Base-by-base conservation (phyloP, 441 rosid species). In the Euphorbia celastroides region DNA sequence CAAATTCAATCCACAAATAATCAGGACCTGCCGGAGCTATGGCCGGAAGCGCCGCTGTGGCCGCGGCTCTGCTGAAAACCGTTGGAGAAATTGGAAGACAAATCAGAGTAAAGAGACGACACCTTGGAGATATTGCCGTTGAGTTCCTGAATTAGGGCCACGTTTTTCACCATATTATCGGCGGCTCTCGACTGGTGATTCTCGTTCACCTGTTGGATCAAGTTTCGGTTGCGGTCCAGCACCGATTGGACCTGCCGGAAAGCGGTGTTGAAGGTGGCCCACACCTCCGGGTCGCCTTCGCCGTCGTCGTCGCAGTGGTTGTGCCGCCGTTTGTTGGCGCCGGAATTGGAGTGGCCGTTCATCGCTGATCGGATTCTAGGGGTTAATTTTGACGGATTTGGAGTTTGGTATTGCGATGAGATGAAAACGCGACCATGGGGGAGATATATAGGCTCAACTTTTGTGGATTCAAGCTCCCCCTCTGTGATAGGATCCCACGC, bases 91-190 rank as follows among this genome's bases (percentile, higher is more conserved):
- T 81, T 75, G 36, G 81, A 67, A 20, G 78, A 73, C 57, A 90
- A 75, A 79, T 83, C 93, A 52, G 97, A 93, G 80, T 90, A 93
- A 69, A 93, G 84, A 0, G 83, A 77, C 7, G 78, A 92, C 38
- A 90, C 96, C 77, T 86, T 93, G 1, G 96, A 81, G 60, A 93
- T 86, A 75, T 93, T 93, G 60, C 86, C 86, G 23, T 93, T 93
- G 64, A 93, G 80, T 67, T 93, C 97, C 50, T 90, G 89, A 27
- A 93, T 93, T 74, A 93, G 74, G 44, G 88, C 86, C 0, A 93
- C 97, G 83, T 93, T 93, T 71, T 88, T 88, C 8, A 84, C 88
- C 98, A 93, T 93, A 75, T 90, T 90, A 69, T 82, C 87, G 0
- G 91, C 83, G 52, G 71, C 80, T 74, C 75, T 83, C 0, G 98